Evolutionary conservation across 2,329 filamentous ascomycete species (phyloP), one percentile per base, ranked within the genome.

Genomic region (Ophiocordyceps australis): DNA sequence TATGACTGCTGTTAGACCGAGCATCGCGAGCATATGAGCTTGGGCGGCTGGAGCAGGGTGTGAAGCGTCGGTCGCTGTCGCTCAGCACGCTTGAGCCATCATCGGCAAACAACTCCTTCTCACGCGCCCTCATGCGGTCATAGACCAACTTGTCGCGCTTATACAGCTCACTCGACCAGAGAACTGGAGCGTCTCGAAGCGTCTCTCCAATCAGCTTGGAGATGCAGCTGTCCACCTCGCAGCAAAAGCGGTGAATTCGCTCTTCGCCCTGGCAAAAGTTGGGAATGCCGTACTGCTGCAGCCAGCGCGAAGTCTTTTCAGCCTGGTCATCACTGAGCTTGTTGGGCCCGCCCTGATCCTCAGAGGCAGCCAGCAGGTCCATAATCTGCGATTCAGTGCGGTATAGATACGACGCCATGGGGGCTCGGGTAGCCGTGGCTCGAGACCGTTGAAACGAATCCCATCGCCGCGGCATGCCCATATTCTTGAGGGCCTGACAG

Each of bases 281-380:
- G 45, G 91, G 82, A 17, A 95, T 75, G 10, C 73, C 72, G 35
- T 74, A 76, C 36, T 78, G 71, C 25, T 77, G 71, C 27, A 95
- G 59, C 82, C 86, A 98, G 29, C 72, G 69, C 13, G 66, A 57
- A 0, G 83, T 93, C 36, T 83, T 73, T 26, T 91, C 81, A 0
- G 85, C 75, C 46, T 95, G 89, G 28, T 93, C 82, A 43, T 95
- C 86, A n/a, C 81, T 85, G 9, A 98, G 63, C 48, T 98, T 98
- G 47, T 91, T 92, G 0, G 82, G 81, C 0, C 89, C 86, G 9
- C 85, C 86, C 38, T 92, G 80, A 27, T 80, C 80, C 29, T 77
- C 73, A 0, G 68, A 61, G 5, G 83, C 83, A 17, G 85, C 82
- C 43, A 95, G 65, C 9, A 93, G 65, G 32, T 93, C 83, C 46